Base-by-base conservation (phyloP, 176 grass and related monocot species). In the Ensete ventricosum region DNA sequence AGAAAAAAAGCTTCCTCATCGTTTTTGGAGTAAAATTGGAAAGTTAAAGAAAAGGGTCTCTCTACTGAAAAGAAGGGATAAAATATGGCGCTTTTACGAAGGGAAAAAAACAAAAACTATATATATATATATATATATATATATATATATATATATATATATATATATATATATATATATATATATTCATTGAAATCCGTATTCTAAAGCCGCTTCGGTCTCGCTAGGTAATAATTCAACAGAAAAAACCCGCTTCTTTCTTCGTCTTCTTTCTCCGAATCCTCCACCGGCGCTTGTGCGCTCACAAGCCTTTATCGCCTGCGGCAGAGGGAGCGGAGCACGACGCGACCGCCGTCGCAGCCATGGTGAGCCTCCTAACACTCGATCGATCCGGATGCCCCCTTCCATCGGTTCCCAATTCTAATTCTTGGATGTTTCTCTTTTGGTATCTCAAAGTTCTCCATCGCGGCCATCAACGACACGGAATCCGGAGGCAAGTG, bases 391-490 rank as follows among this genome's bases (percentile, higher is more conserved):
- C 14, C 53, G 14, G 19, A 50, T 25, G 3, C 14, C 64, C 19
- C 14, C 14, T 8, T 54, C 50, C 19, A 57, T 22, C 63, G 20
- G 19, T 26, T 19, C 9, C 53, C 22, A 68, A 68, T 34, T 76
- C 11, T 68, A 59, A 50, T 76, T 59, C 16, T 59, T 54, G 43
- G 63, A 63, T 60, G 16, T 54, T 77, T 62, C 64, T 11, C 29
- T 70, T 29, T 12, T 25, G 48, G 8, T 70, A 49, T 27, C 73
- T 20, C 24, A 26, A 81, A 98, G 94, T 98, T 98, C 88, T 98
- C 94, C 86, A 98, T 98, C 83, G 84, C 90, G 43, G 90, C 88
- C 53, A 98, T 98, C 80, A 98, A 98, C 86, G 90, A 98, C 5
- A 82, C 84, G 59, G 82, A 98, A 52, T 72, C 85, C 73, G 78